Percentiles rank a stretch among this genome's conserved stretches.
Evolutionary conservation across 2,329 filamentous ascomycete species (phyloP).

Genomic region (Thelonectria olida): DNA sequence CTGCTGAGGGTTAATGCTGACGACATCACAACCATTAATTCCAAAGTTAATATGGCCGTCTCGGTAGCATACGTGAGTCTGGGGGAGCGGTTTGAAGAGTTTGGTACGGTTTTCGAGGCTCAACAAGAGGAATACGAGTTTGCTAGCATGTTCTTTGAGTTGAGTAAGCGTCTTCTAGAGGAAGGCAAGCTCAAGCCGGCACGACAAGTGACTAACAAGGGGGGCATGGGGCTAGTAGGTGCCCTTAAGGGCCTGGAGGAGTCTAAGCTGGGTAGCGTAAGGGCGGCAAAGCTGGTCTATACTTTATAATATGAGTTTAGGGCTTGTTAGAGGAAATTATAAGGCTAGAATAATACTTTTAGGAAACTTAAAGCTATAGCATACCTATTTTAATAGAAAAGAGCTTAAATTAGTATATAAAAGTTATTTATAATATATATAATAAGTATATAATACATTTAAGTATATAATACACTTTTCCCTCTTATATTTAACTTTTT

Average conservation of each 20-base stretch:
- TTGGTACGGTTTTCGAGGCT: not conserved
- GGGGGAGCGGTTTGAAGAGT: not conserved
- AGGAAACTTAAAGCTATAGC: too few relatives aligned
- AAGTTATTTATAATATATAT: too few relatives aligned
- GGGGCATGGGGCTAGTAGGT: not conserved
- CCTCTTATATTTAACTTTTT: too few relatives aligned
- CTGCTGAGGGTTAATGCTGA: not conserved
- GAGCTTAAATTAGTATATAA: too few relatives aligned
- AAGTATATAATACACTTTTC: too few relatives aligned
- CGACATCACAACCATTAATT: not conserved
- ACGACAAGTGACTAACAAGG: too few relatives aligned
- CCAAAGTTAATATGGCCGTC: too few relatives aligned
- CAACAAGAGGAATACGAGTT: not conserved
- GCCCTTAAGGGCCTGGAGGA: not conserved
- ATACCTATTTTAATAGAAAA: too few relatives aligned
- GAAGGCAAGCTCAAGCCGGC: not conserved
- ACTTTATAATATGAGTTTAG: too few relatives aligned
- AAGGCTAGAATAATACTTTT: too few relatives aligned
- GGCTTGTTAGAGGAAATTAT: too few relatives aligned
- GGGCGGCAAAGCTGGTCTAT: not conserved
- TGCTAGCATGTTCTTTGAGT: not conserved
- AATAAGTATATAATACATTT: too few relatives aligned
- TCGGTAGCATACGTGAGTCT: not conserved
- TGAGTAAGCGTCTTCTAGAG: not conserved
- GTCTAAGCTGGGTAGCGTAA: not conserved